Evolutionary conservation across 2,329 filamentous ascomycete species (phyloP), one percentile per base, ranked within the genome.

Genomic region (Kalmusia sp.): DNA sequence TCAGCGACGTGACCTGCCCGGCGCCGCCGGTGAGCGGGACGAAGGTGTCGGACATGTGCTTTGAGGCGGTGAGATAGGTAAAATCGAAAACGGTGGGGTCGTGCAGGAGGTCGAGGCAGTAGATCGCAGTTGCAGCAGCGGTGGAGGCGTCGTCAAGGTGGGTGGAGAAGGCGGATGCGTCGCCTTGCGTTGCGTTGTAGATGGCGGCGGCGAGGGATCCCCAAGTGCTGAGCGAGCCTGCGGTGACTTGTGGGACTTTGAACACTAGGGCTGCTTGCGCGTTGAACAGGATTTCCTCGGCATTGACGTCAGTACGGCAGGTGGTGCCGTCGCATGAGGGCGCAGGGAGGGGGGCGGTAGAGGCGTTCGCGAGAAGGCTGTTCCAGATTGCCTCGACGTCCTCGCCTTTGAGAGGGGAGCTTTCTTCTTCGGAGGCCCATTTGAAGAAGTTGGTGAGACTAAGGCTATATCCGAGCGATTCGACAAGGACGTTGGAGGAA

Each of bases 21-120:
- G 64, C 63, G 25, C 73, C 74, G 7, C 61, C 59, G 15, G 64
- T 73, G 30, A 77, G 62, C 0, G 77, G 77, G 6, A 59, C 60
- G 49, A 76, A 65, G 17, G 59, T 53, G 3, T 55, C 51, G n/a
- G 63, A 69, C 4, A 75, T 55, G 0, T 58, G 58, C 38, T 62
- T 59, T 49, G 73, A 70, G 15, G 64, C 61, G 8, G 57, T 39
- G 0, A 49, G 21, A 15, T 40, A 33, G 9, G 61, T 61, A 2
- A 44, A 58, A 41, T 57, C 55, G n/a, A 46, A 51, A 27, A 56
- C 48, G 22, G 43, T 41, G 1, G 52, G 30, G 24, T 66, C 62
- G 37, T 67, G 54, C 12, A 71, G 49, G 68, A 73, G 76, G 62
- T 78, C 75, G 31, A 73, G 71, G 59, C 76, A 77, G 8, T 64